These are phyloP conservation scores for Nitzschia inconspicua DNA, from an alignment of 108 stramenopile genomes.

Conservation along the genomic window DNA sequence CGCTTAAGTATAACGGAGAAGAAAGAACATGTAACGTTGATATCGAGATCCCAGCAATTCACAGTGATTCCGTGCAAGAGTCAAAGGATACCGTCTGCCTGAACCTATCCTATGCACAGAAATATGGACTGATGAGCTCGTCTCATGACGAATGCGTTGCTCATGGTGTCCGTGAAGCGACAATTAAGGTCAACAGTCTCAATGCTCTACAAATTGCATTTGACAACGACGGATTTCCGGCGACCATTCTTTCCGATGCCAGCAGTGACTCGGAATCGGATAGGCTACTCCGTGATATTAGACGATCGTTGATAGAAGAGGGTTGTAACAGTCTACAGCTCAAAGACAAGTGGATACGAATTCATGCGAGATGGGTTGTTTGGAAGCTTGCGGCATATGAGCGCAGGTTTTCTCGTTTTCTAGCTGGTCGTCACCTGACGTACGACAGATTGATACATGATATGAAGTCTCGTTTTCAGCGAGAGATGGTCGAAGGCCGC, in stretches of 20 bases:
- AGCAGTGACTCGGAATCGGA: conserved; percentile 13
- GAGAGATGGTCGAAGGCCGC: conserved; percentile 48
- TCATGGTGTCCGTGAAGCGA: conserved; percentile 34
- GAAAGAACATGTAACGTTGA: too few relatives aligned
- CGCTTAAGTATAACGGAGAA: neutral
- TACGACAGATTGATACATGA: conserved; percentile 53
- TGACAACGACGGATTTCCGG: conserved; percentile 29
- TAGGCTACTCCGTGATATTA: conserved; percentile 20
- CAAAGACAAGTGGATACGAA: conserved; percentile 56
- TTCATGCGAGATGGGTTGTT: conserved; percentile 76
- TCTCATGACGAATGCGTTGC: conserved; percentile 11
- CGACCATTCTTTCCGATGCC: conserved; percentile 7
- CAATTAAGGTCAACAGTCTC: conserved; percentile 32
- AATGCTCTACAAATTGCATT: conserved; percentile 58
- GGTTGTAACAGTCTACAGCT: conserved; percentile 50
- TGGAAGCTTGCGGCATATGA: conserved; percentile 84
- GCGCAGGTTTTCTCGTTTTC: conserved; percentile 44
- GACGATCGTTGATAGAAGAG: conserved; percentile 28
- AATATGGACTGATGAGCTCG: conserved; percentile 6
- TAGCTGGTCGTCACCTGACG: conserved; percentile 54
- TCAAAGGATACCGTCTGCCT: neutral
- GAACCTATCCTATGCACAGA: conserved; percentile 2
- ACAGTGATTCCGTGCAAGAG: neutral
- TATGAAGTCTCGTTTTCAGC: conserved; percentile 55
- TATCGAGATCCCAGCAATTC: too few relatives aligned